Conservation (phyloP, 352 stramenopile species). For the Globisporangium solare region DNA sequence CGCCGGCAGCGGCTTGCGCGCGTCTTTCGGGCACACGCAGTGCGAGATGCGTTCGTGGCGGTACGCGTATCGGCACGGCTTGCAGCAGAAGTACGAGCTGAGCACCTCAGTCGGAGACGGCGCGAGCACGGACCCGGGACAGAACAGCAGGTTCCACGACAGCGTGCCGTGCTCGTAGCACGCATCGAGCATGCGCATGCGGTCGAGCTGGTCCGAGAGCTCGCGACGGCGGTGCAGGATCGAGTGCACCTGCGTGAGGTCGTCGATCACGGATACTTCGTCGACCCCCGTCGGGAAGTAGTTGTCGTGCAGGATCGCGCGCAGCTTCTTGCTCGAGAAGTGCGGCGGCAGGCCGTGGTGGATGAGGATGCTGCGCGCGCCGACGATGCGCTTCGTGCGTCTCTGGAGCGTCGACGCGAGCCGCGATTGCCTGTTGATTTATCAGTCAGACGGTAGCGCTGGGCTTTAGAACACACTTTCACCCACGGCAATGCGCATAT, state of each 20-base stretch:
- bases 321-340: slow-evolving; percentile 43
- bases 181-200: slow-evolving; percentile 47
- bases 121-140: slow-evolving; percentile 48
- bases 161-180: slow-evolving; percentile 47
- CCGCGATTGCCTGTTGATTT: slow-evolving; percentile 33
- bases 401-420: slow-evolving; percentile 40
- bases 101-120: slow-evolving; percentile 39
- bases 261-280: slow-evolving; percentile 60
- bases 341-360: slow-evolving; percentile 45
- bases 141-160: slow-evolving; percentile 66
- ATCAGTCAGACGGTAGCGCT: too few relatives aligned
- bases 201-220: slow-evolving; percentile 48
- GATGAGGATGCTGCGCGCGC: slow-evolving; percentile 67
- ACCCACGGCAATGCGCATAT: too few relatives aligned
- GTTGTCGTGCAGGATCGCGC: slow-evolving; percentile 24
- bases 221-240: slow-evolving; percentile 43
- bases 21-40: slow-evolving; percentile 34
- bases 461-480: too few relatives aligned
- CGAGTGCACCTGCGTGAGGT: slow-evolving; percentile 54
- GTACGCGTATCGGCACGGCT: slow-evolving; percentile 50
- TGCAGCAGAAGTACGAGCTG: slow-evolving; percentile 43
- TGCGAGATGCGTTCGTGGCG: slow-evolving; percentile 30
- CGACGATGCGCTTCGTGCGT: slow-evolving; percentile 63
- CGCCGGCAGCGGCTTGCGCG: slow-evolving; percentile 3
- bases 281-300: slow-evolving; percentile 42